Evolutionary conservation across 306 rosid species (phyloP).

Genomic region (Styphnolobium japonicum): DNA sequence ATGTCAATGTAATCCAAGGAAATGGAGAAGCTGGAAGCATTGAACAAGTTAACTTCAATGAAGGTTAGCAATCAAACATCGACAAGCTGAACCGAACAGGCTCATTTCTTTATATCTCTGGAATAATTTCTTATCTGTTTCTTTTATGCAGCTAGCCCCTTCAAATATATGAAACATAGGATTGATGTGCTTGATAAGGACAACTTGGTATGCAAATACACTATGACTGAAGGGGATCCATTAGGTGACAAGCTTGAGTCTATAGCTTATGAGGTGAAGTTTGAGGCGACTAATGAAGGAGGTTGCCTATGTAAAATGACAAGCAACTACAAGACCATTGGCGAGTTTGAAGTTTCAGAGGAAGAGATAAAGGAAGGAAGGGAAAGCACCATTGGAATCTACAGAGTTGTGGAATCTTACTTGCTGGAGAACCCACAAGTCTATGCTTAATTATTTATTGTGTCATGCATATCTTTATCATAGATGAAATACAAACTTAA

Average conservation of each 20-base stretch:
- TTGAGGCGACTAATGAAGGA: constrained; percentile 59
- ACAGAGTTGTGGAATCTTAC: constrained; percentile 66
- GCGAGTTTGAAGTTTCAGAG: constrained; percentile 46
- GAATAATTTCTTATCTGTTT: neutral
- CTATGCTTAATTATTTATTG: constrained; percentile 41
- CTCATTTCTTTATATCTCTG: neutral
- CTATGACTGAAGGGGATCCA: constrained; percentile 73
- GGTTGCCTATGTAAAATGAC: constrained; percentile 55
- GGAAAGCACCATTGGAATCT: constrained; percentile 61
- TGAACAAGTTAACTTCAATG: constrained; percentile 68
- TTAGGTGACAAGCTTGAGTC: constrained; percentile 72
- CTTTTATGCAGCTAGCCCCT: constrained; percentile 48
- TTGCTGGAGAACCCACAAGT: constrained; percentile 60
- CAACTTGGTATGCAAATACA: constrained; percentile 56
- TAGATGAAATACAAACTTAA: constrained; percentile 11
- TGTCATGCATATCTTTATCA: neutral
- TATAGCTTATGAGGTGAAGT: constrained; percentile 58
- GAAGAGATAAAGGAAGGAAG: constrained; percentile 62
- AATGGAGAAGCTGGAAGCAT: constrained; percentile 69
- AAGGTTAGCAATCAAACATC: constrained; percentile 39
- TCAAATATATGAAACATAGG: constrained; percentile 55
- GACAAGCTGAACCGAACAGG: neutral
- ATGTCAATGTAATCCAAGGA: constrained; percentile 47
- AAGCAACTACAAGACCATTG: constrained; percentile 51
- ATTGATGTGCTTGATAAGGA: constrained; percentile 56